phyloP scores from a whole-genome alignment of 192 early-diverging fungal genomes.

The Entomortierella chlamydospora region DNA sequence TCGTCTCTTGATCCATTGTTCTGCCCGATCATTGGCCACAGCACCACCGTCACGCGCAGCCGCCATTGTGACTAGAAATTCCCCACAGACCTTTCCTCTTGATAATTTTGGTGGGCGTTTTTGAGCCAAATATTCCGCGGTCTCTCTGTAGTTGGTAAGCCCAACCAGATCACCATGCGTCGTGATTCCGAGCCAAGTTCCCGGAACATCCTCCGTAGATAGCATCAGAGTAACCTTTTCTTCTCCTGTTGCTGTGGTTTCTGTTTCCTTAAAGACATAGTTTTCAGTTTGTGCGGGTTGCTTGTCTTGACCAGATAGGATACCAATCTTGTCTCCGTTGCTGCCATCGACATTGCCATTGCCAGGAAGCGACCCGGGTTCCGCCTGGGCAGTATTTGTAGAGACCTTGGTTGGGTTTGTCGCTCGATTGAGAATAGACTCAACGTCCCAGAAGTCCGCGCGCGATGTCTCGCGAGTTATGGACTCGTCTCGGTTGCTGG shows the following conservation, averaged over 20 bases:
- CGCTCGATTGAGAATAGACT: slow-evolving; percentile 19
- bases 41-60: slow-evolving; percentile 5
- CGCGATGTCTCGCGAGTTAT: slow-evolving; percentile 50
- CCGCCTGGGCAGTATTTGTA: background rate
- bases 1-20: slow-evolving; percentile 31
- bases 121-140: slow-evolving; percentile 6
- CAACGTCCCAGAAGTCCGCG: slow-evolving; percentile 59
- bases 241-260: background rate
- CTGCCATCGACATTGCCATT: background rate
- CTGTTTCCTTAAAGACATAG: slow-evolving; percentile 26
- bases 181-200: slow-evolving; percentile 64
- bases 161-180: slow-evolving; percentile 57
- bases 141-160: slow-evolving; percentile 62
- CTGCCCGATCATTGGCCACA: background rate
- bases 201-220: slow-evolving; percentile 35
- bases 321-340: slow-evolving; percentile 10
- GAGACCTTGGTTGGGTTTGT: background rate
- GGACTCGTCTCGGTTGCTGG: slow-evolving; percentile 63
- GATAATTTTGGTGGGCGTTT: slow-evolving; percentile 21
- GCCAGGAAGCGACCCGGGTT: background rate
- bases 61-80: slow-evolving; percentile 52
- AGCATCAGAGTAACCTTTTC: slow-evolving; percentile 6
- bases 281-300: slow-evolving; percentile 23
- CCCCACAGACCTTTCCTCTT: slow-evolving; percentile 54
- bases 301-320: slow-evolving; percentile 59